phyloP scores from a whole-genome alignment of 441 rosid species.

The Adansonia gregorii region DNA sequence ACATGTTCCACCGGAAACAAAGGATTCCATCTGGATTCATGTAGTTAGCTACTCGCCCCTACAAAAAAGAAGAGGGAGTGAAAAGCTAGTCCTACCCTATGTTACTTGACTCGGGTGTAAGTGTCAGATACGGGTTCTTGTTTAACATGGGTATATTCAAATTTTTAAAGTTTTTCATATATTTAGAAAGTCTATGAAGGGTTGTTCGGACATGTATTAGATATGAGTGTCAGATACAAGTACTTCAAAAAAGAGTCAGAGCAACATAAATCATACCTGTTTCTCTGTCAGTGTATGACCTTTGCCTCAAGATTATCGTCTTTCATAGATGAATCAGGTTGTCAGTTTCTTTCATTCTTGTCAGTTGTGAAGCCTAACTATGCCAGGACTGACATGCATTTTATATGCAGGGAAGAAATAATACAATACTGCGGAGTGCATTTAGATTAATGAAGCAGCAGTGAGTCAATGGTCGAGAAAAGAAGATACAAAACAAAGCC shows the following conservation, averaged over 20 bases:
- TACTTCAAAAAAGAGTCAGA: too few relatives aligned
- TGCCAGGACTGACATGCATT: not conserved
- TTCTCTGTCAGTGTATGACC: too few relatives aligned
- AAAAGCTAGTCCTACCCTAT: too few relatives aligned
- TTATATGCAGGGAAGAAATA: not conserved
- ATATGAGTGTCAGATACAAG: too few relatives aligned
- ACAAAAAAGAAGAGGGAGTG: too few relatives aligned
- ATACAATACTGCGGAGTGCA: not conserved
- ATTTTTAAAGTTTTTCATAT: too few relatives aligned
- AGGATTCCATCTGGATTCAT: not conserved
- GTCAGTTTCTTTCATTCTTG: conserved; percentile 2
- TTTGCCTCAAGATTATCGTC: not conserved
- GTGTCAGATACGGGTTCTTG: too few relatives aligned
- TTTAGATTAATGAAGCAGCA: conserved; percentile 17
- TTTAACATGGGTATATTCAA: too few relatives aligned
- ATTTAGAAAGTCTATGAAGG: too few relatives aligned
- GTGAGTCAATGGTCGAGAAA: conserved; percentile 27
- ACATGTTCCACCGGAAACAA: not conserved
- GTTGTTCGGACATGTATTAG: too few relatives aligned
- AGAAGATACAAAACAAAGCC: conserved; percentile 25
- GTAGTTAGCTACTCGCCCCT: not conserved
- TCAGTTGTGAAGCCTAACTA: conserved; percentile 11
- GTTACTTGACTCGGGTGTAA: too few relatives aligned
- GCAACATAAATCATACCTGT: too few relatives aligned
- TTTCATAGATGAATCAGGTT: not conserved